These are phyloP conservation scores for Viola odorata DNA, from an alignment of 345 rosid genomes.

Conservation along the genomic window DNA sequence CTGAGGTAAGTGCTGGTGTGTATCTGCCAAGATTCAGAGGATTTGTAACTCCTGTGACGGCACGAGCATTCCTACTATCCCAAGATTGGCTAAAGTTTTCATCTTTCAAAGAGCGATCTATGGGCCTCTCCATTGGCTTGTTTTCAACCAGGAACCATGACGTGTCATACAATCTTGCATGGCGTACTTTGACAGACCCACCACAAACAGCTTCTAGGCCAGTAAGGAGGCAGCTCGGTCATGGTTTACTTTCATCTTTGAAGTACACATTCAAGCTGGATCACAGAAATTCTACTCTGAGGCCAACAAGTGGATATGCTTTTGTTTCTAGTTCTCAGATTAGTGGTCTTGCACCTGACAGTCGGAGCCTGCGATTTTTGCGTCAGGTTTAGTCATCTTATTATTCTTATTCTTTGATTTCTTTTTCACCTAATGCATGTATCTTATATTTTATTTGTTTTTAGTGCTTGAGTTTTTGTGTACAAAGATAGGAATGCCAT, in stretches of 20 bases:
- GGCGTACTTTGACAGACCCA: constrained; percentile 82
- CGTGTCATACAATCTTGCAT: constrained; percentile 59
- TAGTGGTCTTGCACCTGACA: constrained; percentile 90
- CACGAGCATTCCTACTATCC: constrained; percentile 61
- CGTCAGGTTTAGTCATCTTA: constrained; percentile 58
- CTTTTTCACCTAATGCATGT: too few species aligned
- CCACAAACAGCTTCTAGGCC: constrained; percentile 55
- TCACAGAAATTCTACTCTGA: constrained; percentile 59
- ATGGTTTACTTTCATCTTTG: constrained; percentile 65
- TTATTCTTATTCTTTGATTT: not conserved
- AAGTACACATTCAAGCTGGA: constrained; percentile 74
- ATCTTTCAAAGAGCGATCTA: constrained; percentile 70
- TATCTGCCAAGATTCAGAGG: constrained; percentile 67
- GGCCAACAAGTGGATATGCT: constrained; percentile 87
- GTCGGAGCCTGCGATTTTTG: constrained; percentile 67
- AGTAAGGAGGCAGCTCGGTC: constrained; percentile 88
- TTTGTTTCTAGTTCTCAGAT: constrained; percentile 67
- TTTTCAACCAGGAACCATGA: constrained; percentile 63
- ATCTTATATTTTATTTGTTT: not conserved
- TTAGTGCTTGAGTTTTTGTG: not conserved
- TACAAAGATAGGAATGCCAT: too few species aligned
- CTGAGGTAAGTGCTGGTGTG: constrained; percentile 77
- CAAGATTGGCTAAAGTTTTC: constrained; percentile 86
- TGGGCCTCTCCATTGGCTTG: constrained; percentile 84
- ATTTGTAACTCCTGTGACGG: constrained; percentile 53